These are phyloP conservation scores for Dactylella cylindrospora DNA, from an alignment of 2,329 filamentous ascomycete genomes.

Conservation along the genomic window DNA sequence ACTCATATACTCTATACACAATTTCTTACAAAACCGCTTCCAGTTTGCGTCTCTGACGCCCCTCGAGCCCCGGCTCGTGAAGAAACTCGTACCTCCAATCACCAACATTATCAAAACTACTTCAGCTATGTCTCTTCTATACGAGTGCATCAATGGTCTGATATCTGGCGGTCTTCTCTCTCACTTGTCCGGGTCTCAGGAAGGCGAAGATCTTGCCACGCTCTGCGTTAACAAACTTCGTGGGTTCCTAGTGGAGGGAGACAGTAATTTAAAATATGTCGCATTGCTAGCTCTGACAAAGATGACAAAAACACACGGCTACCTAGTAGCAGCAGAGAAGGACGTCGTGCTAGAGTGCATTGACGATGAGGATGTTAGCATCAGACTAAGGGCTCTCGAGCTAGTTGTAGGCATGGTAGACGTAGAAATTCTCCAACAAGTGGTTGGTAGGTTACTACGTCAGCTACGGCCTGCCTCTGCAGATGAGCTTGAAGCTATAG, in stretches of 20 bases:
- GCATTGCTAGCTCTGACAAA: slow-evolving; percentile 92
- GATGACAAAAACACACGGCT: slow-evolving; percentile 84
- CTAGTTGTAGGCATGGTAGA: slow-evolving; percentile 93
- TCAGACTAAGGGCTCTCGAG: slow-evolving; percentile 87
- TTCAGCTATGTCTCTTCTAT: slow-evolving; percentile 94
- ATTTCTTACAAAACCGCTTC: background rate
- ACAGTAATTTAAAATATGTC: slow-evolving; percentile 97
- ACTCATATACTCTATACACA: background rate
- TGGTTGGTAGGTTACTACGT: slow-evolving; percentile 82
- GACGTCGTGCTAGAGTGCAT: slow-evolving; percentile 96
- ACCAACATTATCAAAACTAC: slow-evolving; percentile 93
- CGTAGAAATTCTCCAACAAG: slow-evolving; percentile 75
- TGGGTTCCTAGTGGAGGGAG: slow-evolving; percentile 87
- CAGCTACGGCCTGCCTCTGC: slow-evolving; percentile 72
- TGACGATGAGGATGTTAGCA: slow-evolving; percentile 93
- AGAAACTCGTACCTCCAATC: slow-evolving; percentile 85
- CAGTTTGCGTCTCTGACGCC: slow-evolving; percentile 94
- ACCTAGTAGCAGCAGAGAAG: slow-evolving; percentile 85
- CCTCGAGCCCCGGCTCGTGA: slow-evolving; percentile 83
- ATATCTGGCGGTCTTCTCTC: slow-evolving; percentile 94
- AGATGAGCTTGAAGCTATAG: slow-evolving; percentile 49
- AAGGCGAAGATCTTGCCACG: slow-evolving; percentile 86
- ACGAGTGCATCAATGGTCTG: slow-evolving; percentile 98
- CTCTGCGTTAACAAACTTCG: slow-evolving; percentile 90
- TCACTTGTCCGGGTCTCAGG: slow-evolving; percentile 73